phyloP scores from a whole-genome alignment of 2,329 filamentous ascomycete genomes.

The Neofusicoccum laricinum region DNA sequence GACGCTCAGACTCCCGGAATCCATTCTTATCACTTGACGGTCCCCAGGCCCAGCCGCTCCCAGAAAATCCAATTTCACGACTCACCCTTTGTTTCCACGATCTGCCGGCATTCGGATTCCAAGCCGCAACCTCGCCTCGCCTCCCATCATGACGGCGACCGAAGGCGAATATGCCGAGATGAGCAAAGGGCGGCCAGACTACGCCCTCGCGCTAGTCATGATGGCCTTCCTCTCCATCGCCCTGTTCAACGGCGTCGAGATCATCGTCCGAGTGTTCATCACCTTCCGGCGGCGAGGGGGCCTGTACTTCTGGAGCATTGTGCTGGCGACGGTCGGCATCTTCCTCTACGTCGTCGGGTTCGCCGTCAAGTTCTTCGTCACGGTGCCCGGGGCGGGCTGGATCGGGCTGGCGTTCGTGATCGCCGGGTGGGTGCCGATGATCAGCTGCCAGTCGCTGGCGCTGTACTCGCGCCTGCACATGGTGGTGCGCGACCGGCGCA shows the following conservation, averaged over 20 bases:
- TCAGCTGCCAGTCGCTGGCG: conserved; percentile 61
- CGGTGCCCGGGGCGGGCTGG: conserved; percentile 14
- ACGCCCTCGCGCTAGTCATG: not conserved
- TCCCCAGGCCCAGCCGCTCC: not conserved
- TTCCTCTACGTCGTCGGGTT: conserved; percentile 49
- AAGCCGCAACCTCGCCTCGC: not conserved
- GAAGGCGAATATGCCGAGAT: not conserved
- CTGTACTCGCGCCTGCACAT: conserved; percentile 63
- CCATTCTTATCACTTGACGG: not conserved
- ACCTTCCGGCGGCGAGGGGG: conserved; percentile 48
- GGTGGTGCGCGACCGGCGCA: conserved; percentile 50
- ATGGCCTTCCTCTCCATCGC: not conserved
- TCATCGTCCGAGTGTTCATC: conserved; percentile 31
- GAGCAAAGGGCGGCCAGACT: not conserved
- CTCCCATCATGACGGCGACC: not conserved
- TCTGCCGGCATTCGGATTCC: no score
- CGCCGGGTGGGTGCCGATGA: conserved; percentile 59
- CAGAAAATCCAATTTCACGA: not conserved
- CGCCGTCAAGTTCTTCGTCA: conserved; percentile 43
- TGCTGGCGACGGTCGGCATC: conserved; percentile 43
- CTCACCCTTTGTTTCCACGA: not conserved
- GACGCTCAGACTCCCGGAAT: no score
- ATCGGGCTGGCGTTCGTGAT: conserved; percentile 37
- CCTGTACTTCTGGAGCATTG: conserved; percentile 50
- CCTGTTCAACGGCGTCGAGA: not conserved